These are phyloP conservation scores for Petunia secreta DNA, from an alignment of 257 asterid genomes.

Conservation along the genomic window DNA sequence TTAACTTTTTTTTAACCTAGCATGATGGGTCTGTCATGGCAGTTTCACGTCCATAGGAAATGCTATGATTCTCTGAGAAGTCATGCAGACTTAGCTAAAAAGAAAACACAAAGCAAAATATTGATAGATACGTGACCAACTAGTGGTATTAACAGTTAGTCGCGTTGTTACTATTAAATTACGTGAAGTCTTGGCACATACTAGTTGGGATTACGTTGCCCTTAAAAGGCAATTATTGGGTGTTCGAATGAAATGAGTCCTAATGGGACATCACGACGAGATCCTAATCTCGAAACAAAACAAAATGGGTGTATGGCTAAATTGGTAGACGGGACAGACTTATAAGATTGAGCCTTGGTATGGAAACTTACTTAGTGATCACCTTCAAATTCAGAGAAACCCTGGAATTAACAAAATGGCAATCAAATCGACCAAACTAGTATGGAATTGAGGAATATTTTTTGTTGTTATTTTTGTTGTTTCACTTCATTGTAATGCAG, in stretches of 20 bases:
- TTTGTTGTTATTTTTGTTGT: neutral
- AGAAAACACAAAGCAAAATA: neutral
- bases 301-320: neutral
- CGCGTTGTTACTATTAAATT: neutral
- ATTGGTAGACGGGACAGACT: neutral
- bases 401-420: neutral
- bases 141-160: neutral
- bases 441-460: neutral
- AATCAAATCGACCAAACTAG: neutral
- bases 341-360: neutral
- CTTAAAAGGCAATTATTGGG: neutral
- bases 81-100: neutral
- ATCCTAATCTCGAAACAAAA: neutral
- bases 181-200: neutral
- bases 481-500: too few species aligned
- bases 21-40: neutral
- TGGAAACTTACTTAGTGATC: slow-evolving; percentile 5
- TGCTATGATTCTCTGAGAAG: neutral
- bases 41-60: neutral
- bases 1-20: neutral
- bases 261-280: neutral
- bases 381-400: neutral
- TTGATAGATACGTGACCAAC: neutral
- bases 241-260: neutral
- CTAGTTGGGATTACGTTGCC: neutral